Evolutionary conservation across 225 moss, liverwort and hornwort species (phyloP).

Genomic region (Sphagnum tenellum): DNA sequence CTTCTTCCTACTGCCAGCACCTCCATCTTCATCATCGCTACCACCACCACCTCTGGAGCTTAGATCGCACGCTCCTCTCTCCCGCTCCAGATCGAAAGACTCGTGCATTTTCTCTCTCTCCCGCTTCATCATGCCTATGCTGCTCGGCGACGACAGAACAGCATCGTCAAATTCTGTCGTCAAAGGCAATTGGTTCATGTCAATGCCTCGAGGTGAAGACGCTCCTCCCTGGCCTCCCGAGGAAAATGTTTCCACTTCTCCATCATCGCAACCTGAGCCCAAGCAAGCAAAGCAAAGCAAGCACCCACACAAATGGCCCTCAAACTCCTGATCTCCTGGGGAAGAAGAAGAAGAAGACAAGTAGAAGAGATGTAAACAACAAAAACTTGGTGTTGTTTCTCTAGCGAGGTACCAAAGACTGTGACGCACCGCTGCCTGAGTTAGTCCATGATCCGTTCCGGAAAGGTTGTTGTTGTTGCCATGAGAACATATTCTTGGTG

Average conservation of each 20-base stretch:
- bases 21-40: constrained; percentile 88
- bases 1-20: constrained; percentile 85
- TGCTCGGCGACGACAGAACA: constrained; percentile 63
- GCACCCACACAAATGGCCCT: background rate
- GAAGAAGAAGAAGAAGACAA: background rate
- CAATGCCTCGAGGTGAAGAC: constrained; percentile 62
- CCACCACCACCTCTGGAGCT: constrained; percentile 74
- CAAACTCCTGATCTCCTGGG: background rate
- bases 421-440: constrained; percentile 60
- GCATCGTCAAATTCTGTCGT: constrained; percentile 77
- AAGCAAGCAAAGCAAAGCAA: background rate
- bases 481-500: constrained; percentile 35
- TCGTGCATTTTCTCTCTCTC: constrained; percentile 67
- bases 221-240: constrained; percentile 48
- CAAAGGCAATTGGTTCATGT: constrained; percentile 92
- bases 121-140: constrained; percentile 83
- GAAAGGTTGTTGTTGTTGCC: constrained; percentile 35
- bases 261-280: constrained; percentile 77
- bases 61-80: constrained; percentile 48
- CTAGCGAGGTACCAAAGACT: background rate
- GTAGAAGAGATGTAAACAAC: background rate
- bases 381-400: background rate
- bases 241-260: constrained; percentile 78
- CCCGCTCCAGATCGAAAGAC: constrained; percentile 71
- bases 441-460: constrained; percentile 72